These are phyloP conservation scores for Calvatia gigantea DNA, from an alignment of 768 basidiomycete species.

Conservation along the genomic window DNA sequence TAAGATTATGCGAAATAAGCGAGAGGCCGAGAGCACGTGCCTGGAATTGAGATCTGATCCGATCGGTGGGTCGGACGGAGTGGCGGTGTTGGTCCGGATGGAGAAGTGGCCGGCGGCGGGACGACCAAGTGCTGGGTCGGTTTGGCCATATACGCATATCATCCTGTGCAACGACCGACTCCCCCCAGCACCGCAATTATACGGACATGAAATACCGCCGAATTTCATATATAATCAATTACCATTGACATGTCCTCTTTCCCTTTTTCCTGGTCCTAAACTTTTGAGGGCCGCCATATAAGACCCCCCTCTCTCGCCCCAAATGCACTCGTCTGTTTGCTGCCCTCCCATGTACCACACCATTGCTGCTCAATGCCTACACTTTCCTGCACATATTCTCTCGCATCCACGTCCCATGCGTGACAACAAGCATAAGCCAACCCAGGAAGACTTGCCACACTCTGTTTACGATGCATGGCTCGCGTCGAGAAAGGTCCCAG, in stretches of 20 bases:
- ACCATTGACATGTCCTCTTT: conserved; percentile 21
- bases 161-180: conserved; percentile 31
- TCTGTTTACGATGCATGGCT: conserved; percentile 53
- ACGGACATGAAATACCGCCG: conserved; percentile 46
- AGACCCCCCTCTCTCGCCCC: conserved; percentile 23
- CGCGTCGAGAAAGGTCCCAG: conserved; percentile 49
- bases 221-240: conserved; percentile 40
- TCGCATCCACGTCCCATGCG: conserved; percentile 24
- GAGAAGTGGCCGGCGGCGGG: conserved; percentile 4
- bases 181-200: conserved; percentile 38
- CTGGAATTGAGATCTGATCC: not conserved
- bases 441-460: conserved; percentile 20
- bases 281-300: conserved; percentile 18
- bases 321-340: conserved; percentile 30
- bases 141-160: conserved; percentile 41
- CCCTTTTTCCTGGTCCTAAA: conserved; percentile 20
- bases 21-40: not conserved
- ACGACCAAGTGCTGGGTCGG: conserved; percentile 33
- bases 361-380: conserved; percentile 30
- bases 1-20: not conserved
- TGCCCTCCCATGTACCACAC: conserved; percentile 37
- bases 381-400: conserved; percentile 35
- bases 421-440: conserved; percentile 19
- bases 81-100: conserved; percentile 7
- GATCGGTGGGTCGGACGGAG: not conserved